A percentile compares a stretch with the other conserved stretches of the same genome.
Evolutionary conservation across 129 eudicot species (phyloP).

Genomic region (Saposhnikovia divaricata): DNA sequence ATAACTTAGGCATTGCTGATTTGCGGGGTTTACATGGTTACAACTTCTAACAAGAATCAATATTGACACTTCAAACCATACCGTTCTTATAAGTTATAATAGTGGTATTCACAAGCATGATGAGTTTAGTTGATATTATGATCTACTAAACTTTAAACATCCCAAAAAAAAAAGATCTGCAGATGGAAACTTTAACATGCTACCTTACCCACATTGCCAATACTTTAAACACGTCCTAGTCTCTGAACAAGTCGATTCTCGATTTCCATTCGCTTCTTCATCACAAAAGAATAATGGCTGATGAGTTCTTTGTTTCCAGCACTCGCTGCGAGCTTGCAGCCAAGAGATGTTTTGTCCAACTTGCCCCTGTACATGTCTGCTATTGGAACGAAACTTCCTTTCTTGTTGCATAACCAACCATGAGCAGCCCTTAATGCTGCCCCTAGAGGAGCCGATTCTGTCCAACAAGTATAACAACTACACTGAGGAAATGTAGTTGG

Average conservation of each 20-base stretch:
- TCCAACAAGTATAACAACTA: background rate
- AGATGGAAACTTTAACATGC: background rate
- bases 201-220: background rate
- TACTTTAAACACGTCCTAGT: constrained; percentile 45
- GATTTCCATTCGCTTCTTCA: constrained; percentile 72
- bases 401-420: constrained; percentile 82
- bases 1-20: too few species aligned
- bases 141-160: background rate
- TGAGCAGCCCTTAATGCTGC: constrained; percentile 97
- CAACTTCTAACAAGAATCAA: background rate
- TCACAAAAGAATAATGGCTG: constrained; percentile 47
- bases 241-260: constrained; percentile 64
- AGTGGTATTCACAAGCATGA: background rate
- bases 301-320: constrained; percentile 41
- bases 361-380: constrained; percentile 49
- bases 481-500: background rate
- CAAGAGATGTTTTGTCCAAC: constrained; percentile 61
- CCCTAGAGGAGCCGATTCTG: constrained; percentile 89
- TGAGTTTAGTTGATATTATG: background rate
- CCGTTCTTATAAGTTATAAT: background rate
- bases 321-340: constrained; percentile 56
- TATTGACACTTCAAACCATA: background rate
- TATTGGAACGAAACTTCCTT: constrained; percentile 60
- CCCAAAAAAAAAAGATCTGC: background rate
- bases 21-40: background rate